Evolutionary conservation across 1,284 basidiomycete species (phyloP), one percentile per base, ranked within the genome.

Genomic region (Puccinia novopanici): DNA sequence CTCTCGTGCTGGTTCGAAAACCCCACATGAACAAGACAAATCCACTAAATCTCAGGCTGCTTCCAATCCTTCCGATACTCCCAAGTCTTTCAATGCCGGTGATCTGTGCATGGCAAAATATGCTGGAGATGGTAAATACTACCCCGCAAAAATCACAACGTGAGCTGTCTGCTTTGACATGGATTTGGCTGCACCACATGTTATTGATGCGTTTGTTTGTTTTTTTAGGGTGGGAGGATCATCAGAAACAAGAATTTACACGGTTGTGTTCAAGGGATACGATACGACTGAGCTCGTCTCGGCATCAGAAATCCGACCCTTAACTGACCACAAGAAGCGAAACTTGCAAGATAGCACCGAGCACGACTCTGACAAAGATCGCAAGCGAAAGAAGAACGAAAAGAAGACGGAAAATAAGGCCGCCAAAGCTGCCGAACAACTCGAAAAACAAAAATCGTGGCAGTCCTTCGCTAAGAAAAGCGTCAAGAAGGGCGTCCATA

Each of bases 391-490:
- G 88, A 94, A 93, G 88, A 97, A 94, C 84, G 95, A 98, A 87
- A 97, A 96, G 88, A 97, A 97, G 87, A 85, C 94, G 81, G 93
- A 95, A 87, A 89, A 88, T 9, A 91, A 91, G 84, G 92, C 93
- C 61, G 90, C 91, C 24, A 96, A 96, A 87, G 91, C 94, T 12
- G 93, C 94, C 85, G 94, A 96, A 85, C 93, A 95, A 86, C 89
- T 89, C 73, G 89, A 89, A 81, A 96, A 96, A 87, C 93, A 98
- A 88, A 90, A 90, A 82, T 91, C 91, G 27, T 99, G 96, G 96
- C 93, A 98, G 87, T 95, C 94, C 87, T 99, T 99, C 88, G 93
- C 95, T 15, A 96, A 95, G 88, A 98, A 97, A 88, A 91, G 92
- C 48, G 91, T 93, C 85, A 95, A 93, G 89, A 98, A 98, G 88